Base-by-base conservation (phyloP, 2,329 filamentous ascomycete genomes). In the Talaromyces sp. region DNA sequence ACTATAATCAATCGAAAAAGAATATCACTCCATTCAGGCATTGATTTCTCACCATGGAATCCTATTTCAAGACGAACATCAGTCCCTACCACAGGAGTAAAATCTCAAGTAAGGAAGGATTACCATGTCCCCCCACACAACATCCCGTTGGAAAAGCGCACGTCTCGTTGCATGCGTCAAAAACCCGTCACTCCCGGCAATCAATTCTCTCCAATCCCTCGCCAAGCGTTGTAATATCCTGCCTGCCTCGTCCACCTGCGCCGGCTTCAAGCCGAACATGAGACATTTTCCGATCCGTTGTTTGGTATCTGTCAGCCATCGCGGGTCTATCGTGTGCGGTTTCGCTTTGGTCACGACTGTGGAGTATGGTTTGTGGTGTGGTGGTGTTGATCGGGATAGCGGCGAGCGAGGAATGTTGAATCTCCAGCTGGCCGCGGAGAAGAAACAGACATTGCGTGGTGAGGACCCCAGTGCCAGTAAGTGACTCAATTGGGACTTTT, bases 121-220 rank as follows among this genome's bases (percentile, higher is more conserved):
- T 79, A 92, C 91, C 90, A 93, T 92, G 75, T 97, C 92, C 35
- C 92, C 93, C 92, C 91, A 96, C 0, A 87, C 87, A 27, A 96
- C 89, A 68, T 84, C 82, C 66, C 91, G 88, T 62, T 84, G 81
- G 68, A 87, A 86, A 39, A 94, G 73, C 0, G 90, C 86, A 54
- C 84, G 86, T 60, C 87, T 82, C 69, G 85, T 83, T 66, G 83
- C 81, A 11, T 82, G 84, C 0, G 88, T 90, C 68, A 95, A 76
- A 74, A 88, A 96, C 0, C 92, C 91, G 72, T 94, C 90, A 65
- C 87, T 87, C 0, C 90, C 91, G 0, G 89, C 90, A 35, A 90
- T 78, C 64, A 95, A 78, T 69, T 87, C 85, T 50, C 90, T 81
- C 92, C 92, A 95, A 68, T 92, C 87, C 9, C 73, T 76, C 1